Conservation (phyloP, 768 basidiomycete species). For the Goffeauzyma gilvescens region DNA sequence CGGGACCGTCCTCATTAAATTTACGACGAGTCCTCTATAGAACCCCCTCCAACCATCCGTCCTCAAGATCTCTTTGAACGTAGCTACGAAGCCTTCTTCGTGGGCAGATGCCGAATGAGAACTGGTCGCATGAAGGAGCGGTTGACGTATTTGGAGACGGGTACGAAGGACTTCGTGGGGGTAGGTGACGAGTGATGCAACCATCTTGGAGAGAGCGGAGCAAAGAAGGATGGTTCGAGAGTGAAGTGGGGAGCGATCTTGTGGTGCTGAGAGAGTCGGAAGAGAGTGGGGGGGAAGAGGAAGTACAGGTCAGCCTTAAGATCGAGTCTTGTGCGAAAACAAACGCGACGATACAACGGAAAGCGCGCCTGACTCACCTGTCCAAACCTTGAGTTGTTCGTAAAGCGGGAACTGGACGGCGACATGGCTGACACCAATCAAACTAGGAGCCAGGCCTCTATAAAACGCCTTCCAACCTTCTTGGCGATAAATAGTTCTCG, state of each 20-base stretch:
- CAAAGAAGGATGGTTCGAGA: constrained; percentile 58
- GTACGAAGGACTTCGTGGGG: constrained; percentile 98
- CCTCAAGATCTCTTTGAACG: constrained; percentile 48
- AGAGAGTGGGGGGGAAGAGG: constrained; percentile 15
- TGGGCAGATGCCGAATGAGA: constrained; percentile 1
- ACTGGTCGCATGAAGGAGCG: background rate
- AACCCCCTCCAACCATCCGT: constrained; percentile 78
- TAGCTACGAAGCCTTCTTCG: constrained; percentile 60
- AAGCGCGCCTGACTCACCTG: constrained; percentile 45
- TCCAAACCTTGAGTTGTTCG: constrained; percentile 69
- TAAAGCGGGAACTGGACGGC: constrained; percentile 96
- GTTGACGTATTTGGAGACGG: constrained; percentile 56
- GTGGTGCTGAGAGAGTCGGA: constrained; percentile 17
- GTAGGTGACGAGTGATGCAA: constrained; percentile 84
- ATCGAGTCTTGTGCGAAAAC: background rate
- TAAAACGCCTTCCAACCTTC: constrained; percentile 84
- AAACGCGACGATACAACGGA: background rate
- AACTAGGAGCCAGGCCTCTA: constrained; percentile 75
- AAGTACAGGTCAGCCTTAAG: background rate
- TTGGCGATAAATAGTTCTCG: constrained; percentile 65
- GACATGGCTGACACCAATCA: constrained; percentile 83
- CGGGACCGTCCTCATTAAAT: constrained; percentile 83
- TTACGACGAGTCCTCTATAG: constrained; percentile 85
- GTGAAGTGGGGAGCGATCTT: constrained; percentile 35
- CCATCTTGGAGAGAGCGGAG: constrained; percentile 88